phyloP scores from a whole-genome alignment of 2,329 filamentous ascomycete genomes.

The Aplosporella prunicola region DNA sequence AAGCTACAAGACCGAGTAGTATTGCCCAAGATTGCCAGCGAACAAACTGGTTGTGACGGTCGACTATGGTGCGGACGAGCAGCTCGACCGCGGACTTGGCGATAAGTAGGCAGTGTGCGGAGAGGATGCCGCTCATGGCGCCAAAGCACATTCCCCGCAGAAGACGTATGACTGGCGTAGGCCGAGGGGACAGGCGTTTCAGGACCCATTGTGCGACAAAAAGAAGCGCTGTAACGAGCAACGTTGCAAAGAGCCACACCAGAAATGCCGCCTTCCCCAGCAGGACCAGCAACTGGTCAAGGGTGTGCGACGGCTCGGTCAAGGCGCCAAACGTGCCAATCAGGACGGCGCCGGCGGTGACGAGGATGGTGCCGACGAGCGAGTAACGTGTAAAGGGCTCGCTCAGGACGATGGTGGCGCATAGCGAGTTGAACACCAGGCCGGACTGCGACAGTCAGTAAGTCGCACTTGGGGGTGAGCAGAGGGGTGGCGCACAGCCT shows the following conservation, averaged over 20 bases:
- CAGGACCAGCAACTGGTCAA: constrained; percentile 70
- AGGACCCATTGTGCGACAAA: constrained; percentile 40
- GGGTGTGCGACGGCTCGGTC: constrained; percentile 79
- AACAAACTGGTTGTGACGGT: constrained; percentile 85
- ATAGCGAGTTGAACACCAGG: constrained; percentile 96
- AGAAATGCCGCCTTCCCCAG: constrained; percentile 68
- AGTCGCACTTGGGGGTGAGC: not conserved
- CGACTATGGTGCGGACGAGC: constrained; percentile 74
- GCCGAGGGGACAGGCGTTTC: constrained; percentile 29
- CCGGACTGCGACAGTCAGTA: constrained; percentile 50
- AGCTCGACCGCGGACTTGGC: constrained; percentile 96
- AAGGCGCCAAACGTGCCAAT: constrained; percentile 94
- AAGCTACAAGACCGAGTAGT: constrained; percentile 64
- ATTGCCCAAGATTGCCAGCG: constrained; percentile 94
- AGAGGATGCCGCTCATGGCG: constrained; percentile 78
- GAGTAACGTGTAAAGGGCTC: constrained; percentile 94
- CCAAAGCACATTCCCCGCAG: constrained; percentile 80
- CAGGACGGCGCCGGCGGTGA: constrained; percentile 77
- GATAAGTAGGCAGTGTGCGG: constrained; percentile 83
- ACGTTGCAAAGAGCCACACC: constrained; percentile 78
- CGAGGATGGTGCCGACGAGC: constrained; percentile 78
- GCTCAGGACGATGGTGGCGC: constrained; percentile 82
- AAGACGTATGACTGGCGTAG: constrained; percentile 59
- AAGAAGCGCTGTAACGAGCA: constrained; percentile 60
- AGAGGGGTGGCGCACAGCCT: constrained; percentile 50